Evolutionary conservation across 129 eudicot species (phyloP).

Genomic region (Escallonia rubra): DNA sequence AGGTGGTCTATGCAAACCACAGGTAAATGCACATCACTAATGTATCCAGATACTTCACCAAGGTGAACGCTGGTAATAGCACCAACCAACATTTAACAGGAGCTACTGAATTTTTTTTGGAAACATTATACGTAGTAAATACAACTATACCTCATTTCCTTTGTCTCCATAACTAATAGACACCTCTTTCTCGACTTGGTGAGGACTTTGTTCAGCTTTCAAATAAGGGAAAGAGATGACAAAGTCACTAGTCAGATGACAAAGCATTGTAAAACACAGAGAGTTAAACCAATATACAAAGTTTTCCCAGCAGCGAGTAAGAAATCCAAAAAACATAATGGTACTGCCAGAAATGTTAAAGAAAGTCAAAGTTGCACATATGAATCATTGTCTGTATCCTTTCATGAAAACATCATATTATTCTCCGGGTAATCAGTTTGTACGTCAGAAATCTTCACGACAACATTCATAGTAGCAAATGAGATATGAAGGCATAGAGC

Average conservation of each 20-base stretch:
- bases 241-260: neutral
- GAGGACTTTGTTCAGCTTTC: slow-evolving; percentile 48
- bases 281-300: neutral
- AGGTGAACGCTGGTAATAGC: neutral
- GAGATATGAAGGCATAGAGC: neutral
- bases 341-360: too few species aligned
- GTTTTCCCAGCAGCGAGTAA: neutral
- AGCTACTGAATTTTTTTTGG: neutral
- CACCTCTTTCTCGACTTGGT: slow-evolving; percentile 63
- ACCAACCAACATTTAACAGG: neutral
- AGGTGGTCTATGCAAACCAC: too few species aligned
- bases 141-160: slow-evolving; percentile 83
- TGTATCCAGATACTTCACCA: neutral
- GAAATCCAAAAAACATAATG: neutral
- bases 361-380: too few species aligned
- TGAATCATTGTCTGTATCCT: too few species aligned
- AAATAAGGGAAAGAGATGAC: neutral
- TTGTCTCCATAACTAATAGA: slow-evolving; percentile 92
- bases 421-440: too few species aligned
- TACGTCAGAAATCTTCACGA: neutral
- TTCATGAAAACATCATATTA: too few species aligned
- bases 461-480: too few species aligned
- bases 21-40: neutral
- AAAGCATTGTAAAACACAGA: neutral
- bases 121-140: neutral